Evolutionary conservation across 2,329 filamentous ascomycete species (phyloP), one percentile per base, ranked within the genome.

Genomic region (Aspergillus calidoustus): DNA sequence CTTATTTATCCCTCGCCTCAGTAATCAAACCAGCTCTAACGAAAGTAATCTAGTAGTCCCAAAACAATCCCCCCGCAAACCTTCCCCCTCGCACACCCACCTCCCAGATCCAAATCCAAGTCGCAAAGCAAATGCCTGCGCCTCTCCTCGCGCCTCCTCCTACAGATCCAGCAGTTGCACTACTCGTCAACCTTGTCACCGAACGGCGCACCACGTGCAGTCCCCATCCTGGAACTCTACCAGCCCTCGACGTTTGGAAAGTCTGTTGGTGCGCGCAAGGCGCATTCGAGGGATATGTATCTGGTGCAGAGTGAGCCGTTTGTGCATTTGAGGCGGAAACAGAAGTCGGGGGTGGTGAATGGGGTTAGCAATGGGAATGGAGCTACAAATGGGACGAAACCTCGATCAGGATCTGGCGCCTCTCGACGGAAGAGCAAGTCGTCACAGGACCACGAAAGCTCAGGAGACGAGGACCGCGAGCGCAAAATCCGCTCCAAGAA

Each of bases 161-260:
- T 76, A 2, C 73, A 76, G 67, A 70, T 76, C 56, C 73, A 76
- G 65, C 73, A 75, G 66, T 52, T 75, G 31, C 59, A 60, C 4
- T 50, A 51, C n/a, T 25, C 58, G 15, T 66, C 66, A 9, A 46
- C 54, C 19, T 19, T 2, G 15, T n/a, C 46, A 50, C 25, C 17
- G 3, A 41, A 41, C 15, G 34, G 31, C 1, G 8, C 46, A 15
- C 62, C 66, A 17, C 67, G 71, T 23, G 68, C 67, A 19, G 64
- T 72, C 8, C 72, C 74, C 2, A 71, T 76, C 15, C 64, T 75
- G 1, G 74, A 74, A 38, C 62, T 74, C 63, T 72, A 71, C 68
- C 72, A 70, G 25, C 72, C 74, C 22, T 64, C 67, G 6, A 65
- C 67, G 9, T 67, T 73, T 3, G 64, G 67, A 22, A 73, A 71